Evolutionary conservation across 352 stramenopile species (phyloP).

Genomic region (Globisporangium abappressorium): DNA sequence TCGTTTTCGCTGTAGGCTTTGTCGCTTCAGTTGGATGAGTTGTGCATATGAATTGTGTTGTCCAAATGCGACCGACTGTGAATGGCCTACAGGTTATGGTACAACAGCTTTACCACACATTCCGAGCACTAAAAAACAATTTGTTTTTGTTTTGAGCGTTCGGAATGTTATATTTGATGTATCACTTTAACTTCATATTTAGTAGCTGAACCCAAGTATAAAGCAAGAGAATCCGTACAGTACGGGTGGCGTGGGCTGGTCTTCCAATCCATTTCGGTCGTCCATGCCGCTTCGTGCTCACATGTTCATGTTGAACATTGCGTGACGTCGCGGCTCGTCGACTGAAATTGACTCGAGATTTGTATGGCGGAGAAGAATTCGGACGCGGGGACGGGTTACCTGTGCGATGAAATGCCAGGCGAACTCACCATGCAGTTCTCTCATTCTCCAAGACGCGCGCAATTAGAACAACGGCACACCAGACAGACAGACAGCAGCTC

Average conservation of each 20-base stretch:
- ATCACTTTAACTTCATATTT: too few relatives aligned
- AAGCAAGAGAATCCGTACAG: background rate
- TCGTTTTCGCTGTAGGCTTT: too few relatives aligned
- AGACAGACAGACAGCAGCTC: background rate
- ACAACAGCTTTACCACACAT: too few relatives aligned
- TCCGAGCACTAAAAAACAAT: too few relatives aligned
- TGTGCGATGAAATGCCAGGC: background rate
- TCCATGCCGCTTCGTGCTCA: conserved; percentile 1
- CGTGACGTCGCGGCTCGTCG: conserved; percentile 1
- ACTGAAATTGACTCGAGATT: background rate
- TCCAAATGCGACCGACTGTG: too few relatives aligned
- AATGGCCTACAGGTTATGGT: too few relatives aligned
- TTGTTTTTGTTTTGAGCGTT: too few relatives aligned
- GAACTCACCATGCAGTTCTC: conserved; percentile 1
- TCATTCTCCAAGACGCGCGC: conserved; percentile 3
- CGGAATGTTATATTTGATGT: too few relatives aligned
- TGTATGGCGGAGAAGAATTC: conserved; percentile 2
- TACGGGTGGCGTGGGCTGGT: background rate
- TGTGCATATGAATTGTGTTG: too few relatives aligned
- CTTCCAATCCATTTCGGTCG: conserved; percentile 6
- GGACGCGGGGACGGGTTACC: background rate
- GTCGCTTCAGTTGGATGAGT: too few relatives aligned
- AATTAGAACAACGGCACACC: background rate
- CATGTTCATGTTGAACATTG: background rate
- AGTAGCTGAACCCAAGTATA: background rate